Evolutionary conservation across 345 rosid genomes (phyloP), one percentile per base, ranked within the genome.

Genomic region (Eucalyptus cloeziana): DNA sequence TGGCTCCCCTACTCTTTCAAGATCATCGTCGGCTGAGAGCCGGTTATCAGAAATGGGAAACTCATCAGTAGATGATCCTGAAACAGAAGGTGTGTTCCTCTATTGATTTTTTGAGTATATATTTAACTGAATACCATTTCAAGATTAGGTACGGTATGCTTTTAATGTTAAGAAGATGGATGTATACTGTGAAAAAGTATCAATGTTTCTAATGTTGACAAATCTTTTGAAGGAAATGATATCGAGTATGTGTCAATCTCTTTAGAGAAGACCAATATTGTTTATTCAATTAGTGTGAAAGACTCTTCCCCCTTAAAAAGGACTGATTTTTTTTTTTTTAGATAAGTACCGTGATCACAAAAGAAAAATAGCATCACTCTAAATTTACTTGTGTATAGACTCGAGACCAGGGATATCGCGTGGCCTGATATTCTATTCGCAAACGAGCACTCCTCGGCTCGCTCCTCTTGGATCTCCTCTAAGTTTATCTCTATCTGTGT

Each of bases 381-480:
- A 40, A 76, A 76, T 76, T 76, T 76, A 25, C 85, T 58, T 86
- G 56, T 54, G 88, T 90, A 81, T 87, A 86, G 37, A 87, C 31
- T 87, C 93, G 49, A 93, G 94, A 89, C 91, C 94, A 52, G 93
- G 91, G 80, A 88, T 94, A 86, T 88, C 95, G 4, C 94, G 58
- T 8, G 90, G 94, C 43, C 58, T 92, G 33, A 92, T 95, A 76
- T 88, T 95, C 86, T 89, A 92, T 88, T 96, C 98, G 27, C 95
- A 96, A 90, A 95, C 90, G 87, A 91, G 90, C 92, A 95, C 97
- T 19, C 96, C 99, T 58, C 91, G 91, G 92, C 88, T 96, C 89
- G 96, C 99, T 88, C 96, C 99, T 87, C 98, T 96, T 44, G 95
- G 93, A 85, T 93, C 98, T 50, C 99, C 99, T 87, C 96, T 98